Base-by-base conservation (phyloP, 1,284 basidiomycete species). In the Austroboletus rostrupii region DNA sequence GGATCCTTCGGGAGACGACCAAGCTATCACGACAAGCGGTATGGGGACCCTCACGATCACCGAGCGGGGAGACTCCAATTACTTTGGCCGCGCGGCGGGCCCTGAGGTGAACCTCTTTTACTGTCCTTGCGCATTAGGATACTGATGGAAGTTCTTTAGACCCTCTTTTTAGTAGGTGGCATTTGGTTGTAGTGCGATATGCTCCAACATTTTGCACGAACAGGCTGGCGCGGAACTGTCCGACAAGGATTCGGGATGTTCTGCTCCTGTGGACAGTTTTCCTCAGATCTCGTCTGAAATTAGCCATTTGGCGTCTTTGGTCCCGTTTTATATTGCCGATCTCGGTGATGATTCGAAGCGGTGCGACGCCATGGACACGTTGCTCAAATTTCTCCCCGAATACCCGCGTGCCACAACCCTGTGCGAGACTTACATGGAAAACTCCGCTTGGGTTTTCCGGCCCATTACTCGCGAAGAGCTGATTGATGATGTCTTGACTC, bases 81-180 rank as follows among this genome's bases (percentile, higher is more conserved):
- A 85, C 61, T 84, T 82, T 57, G 83, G 83, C n/a, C 78, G 79
- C 37, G 81, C 83, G 39, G 81, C 76, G n/a, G 81, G 80, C 28
- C 74, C 80, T 31, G 80, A 73, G 63, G 73, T 66, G 45, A 49
- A 21, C 3, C 17, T 45, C n/a, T 19, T 9, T 29, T 32, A 5
- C n/a, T 40, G 21, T 31, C 28, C 2, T 51, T 2, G 33, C 12
- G 37, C 11, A 12, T 43, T 19, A 13, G 8, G 13, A 36, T 16
- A 14, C 48, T 60, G 39, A 68, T 49, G 28, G 43, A 21, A 7
- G 9, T 48, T 39, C 19, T 23, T 17, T 46, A 66, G 65, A 45
- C 65, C 3, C 59, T 66, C 14, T 57, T 66, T 42, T 48, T 66
- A 48, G 65, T 75, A 48, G 43, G 71, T 65, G 28, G 28, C 21